Base-by-base conservation (phyloP, 305 asterid species). In the Rubia tinctorum region DNA sequence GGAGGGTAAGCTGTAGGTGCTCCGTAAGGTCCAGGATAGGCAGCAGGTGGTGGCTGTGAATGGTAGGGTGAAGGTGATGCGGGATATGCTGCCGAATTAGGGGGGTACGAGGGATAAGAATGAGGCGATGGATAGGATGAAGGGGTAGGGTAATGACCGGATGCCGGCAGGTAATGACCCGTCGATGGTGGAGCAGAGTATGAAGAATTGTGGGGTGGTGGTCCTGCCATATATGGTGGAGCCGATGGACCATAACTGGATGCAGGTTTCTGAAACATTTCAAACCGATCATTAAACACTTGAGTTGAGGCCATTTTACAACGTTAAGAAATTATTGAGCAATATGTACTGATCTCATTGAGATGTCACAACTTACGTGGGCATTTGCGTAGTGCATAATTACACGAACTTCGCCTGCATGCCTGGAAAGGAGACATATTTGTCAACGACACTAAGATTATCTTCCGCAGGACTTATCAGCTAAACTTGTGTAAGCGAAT, bases 391-490 rank as follows among this genome's bases (percentile, higher is more conserved):
- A 89, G 85, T 92, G 96, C 97, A 95, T 82, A 80, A 95, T 92
- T 77, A 95, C 66, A 66, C 90, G 88, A 69, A 95, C 85, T 82
- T 95, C 98, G 53, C 99, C 99, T 6, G 96, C 94, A 81, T 87
- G 78, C 87, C 99, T 95, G 83, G 39, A 74, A 51, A 84, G 44
- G 75, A 78, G 74, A 47, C 9, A 55, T 30, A 60, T 27, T 22
- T 10, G 51, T 53, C 25, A 61, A 34, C 4, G 25, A 4, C 43
- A 27, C 22, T 7, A 43, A 45, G 42, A 34, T 39, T 51, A 27
- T 40, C 45, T n/a, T 3, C 5, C 8, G 9, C 20, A 7, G 40
- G 20, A 61, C 56, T 14, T 5, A 30, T 8, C 18, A 23, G 25
- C 40, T 30, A 10, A 12, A 69, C 60, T n/a, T 13, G 7, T 2